A percentile compares a stretch with the other conserved stretches of the same genome.
These are phyloP conservation scores for Didymella sp. DNA, from an alignment of 2,329 filamentous ascomycete species.

Conservation along the genomic window DNA sequence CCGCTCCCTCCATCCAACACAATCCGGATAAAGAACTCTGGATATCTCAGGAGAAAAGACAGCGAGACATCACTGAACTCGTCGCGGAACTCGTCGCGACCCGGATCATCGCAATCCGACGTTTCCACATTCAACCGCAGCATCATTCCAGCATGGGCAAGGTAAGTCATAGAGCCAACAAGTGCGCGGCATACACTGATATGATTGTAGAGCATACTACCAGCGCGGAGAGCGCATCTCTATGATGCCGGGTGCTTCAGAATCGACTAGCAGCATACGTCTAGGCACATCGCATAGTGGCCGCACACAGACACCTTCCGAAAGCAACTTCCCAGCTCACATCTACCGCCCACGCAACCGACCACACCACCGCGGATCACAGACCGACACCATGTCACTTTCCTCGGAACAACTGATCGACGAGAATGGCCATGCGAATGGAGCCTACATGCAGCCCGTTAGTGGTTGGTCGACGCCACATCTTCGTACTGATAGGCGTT, in stretches of 20 bases:
- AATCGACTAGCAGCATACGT: slow-evolving; percentile 42
- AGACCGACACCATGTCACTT: slow-evolving; percentile 40
- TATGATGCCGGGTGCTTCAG: slow-evolving; percentile 44
- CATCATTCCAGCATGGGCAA: slow-evolving; percentile 50
- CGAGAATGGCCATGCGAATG: slow-evolving; percentile 39
- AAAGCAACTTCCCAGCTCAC: slow-evolving; percentile 46
- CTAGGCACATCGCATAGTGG: slow-evolving; percentile 47
- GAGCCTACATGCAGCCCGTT: slow-evolving; percentile 36
- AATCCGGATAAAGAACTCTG: slow-evolving; percentile 49
- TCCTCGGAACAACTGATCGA: slow-evolving; percentile 40
- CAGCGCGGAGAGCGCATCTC: slow-evolving; percentile 47
- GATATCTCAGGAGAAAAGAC: slow-evolving; percentile 43
- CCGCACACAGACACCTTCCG: slow-evolving; percentile 47
- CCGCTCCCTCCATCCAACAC: slow-evolving; percentile 49
- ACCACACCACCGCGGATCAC: slow-evolving; percentile 42
- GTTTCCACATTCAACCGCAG: slow-evolving; percentile 44
- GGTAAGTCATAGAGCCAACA: slow-evolving; percentile 26
- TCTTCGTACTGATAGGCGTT: slow-evolving; percentile 52
- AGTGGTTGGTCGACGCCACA: slow-evolving; percentile 45
- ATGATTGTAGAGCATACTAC: slow-evolving; percentile 43
- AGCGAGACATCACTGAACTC: slow-evolving; percentile 45
- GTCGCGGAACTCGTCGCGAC: slow-evolving; percentile 44
- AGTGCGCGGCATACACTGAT: slow-evolving; percentile 19
- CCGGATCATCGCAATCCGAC: slow-evolving; percentile 47
- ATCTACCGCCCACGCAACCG: slow-evolving; percentile 51